Evolutionary conservation across 768 basidiomycete species (phyloP), one percentile per base, ranked within the genome.

Genomic region (Brasilioporus rufonigricans): DNA sequence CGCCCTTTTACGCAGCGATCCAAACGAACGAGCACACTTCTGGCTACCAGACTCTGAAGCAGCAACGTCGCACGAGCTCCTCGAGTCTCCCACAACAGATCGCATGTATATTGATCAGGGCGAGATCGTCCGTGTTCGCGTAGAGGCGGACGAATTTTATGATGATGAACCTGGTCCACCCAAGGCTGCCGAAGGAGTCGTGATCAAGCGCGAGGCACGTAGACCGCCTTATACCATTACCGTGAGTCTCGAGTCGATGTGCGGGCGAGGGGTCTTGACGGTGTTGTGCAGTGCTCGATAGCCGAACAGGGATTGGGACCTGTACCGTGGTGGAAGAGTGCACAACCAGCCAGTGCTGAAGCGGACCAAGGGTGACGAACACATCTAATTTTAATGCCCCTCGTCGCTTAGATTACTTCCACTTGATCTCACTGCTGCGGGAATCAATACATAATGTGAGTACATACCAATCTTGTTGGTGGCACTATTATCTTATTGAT

Each of bases 151-250:
- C 61, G 89, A 91, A 61, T 93, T 92, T 60, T 87, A 82, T 60
- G 91, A 93, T 60, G 88, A 90, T 60, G 91, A 92, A 56, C 91
- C 91, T 2, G 91, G 91, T 1, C 90, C 91, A 0, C 86, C 87
- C 1, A 89, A 86, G 63, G 85, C 84, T 41, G 71, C 77, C 0
- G 88, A 91, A 47, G 90, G 89, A 1, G 84, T 89, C 2, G 75
- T 77, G 46, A 75, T 82, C 3, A 75, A 76, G 59, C 71, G 70
- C 40, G 84, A 85, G 57, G 70, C 65, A 6, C 75, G 73, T 27
- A 67, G 73, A 65, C 76, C 87, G 4, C 87, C 88, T 3, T 93
- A 90, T 72, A 84, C 80, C 26, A 77, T 93, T 44, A 79, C 80
- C 13, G 90, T 91, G 60, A 59, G 87, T 55, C 35, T 53, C 13